These are phyloP conservation scores for Diplogelasinospora grovesii DNA, from an alignment of 495 filamentous ascomycete genomes.

Conservation along the genomic window DNA sequence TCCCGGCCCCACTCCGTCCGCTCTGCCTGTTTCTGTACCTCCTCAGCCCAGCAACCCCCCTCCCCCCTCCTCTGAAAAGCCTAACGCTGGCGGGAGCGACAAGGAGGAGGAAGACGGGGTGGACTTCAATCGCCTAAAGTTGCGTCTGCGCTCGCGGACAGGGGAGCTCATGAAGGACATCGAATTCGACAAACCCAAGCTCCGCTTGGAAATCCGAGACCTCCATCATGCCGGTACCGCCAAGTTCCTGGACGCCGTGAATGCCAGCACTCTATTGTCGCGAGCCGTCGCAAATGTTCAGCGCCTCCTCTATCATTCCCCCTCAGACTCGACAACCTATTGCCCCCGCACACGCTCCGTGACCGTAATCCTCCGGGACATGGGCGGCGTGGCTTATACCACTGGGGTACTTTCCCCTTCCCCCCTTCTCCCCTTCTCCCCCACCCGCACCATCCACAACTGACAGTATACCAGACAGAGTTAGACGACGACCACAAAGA, in stretches of 20 bases:
- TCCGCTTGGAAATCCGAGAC: slow-evolving; percentile 65
- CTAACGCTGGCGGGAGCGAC: too few relatives aligned
- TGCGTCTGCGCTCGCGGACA: too few relatives aligned
- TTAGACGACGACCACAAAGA: slow-evolving; percentile 90
- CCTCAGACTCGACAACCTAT: slow-evolving; percentile 29
- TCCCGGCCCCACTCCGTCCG: too few relatives aligned
- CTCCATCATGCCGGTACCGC: slow-evolving; percentile 55
- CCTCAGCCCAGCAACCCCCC: too few relatives aligned
- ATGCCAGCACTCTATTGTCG: slow-evolving; percentile 51
- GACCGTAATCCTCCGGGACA: slow-evolving; percentile 75
- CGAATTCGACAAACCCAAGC: slow-evolving; percentile 53
- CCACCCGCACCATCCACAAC: neutral
- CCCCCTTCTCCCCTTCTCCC: neutral
- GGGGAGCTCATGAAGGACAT: too few relatives aligned
- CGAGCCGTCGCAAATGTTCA: slow-evolving; percentile 60
- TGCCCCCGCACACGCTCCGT: slow-evolving; percentile 60
- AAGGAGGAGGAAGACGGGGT: too few relatives aligned
- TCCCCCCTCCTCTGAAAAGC: too few relatives aligned
- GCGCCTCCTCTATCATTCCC: slow-evolving; percentile 51
- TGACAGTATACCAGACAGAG: slow-evolving; percentile 37
- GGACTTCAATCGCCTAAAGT: too few relatives aligned
- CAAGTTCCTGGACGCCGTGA: slow-evolving; percentile 56
- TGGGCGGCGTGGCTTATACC: slow-evolving; percentile 84
- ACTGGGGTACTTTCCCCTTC: slow-evolving; percentile 43
- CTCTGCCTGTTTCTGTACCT: too few relatives aligned